These are phyloP conservation scores for Fusarium albidum DNA, from an alignment of 2,329 filamentous ascomycete genomes.

Conservation along the genomic window DNA sequence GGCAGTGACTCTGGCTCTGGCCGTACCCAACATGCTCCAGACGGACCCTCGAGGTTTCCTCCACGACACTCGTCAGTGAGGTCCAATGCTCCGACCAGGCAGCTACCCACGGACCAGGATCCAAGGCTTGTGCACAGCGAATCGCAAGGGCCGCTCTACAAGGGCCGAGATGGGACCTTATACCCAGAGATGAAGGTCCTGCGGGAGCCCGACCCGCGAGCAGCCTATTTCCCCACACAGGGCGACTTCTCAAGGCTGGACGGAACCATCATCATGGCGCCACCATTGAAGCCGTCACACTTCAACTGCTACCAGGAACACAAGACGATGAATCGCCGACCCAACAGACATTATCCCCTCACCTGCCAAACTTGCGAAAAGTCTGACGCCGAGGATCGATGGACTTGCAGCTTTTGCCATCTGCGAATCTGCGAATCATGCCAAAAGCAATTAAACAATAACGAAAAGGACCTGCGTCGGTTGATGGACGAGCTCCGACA, in stretches of 20 bases:
- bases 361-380: slow-evolving; percentile 62
- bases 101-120: slow-evolving; percentile 38
- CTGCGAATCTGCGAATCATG: slow-evolving; percentile 62
- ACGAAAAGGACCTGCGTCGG: slow-evolving; percentile 53
- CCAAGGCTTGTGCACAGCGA: slow-evolving; percentile 45
- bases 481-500: slow-evolving; percentile 46
- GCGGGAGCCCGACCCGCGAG: slow-evolving; percentile 46
- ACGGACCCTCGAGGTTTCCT: slow-evolving; percentile 39
- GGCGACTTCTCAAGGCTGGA: slow-evolving; percentile 39
- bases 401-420: slow-evolving; percentile 59
- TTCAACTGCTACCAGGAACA: slow-evolving; percentile 59
- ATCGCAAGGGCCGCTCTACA: slow-evolving; percentile 46
- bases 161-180: slow-evolving; percentile 49
- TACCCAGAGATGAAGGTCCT: slow-evolving; percentile 52
- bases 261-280: slow-evolving; percentile 51
- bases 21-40: slow-evolving; percentile 28
- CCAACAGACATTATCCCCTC: slow-evolving; percentile 59
- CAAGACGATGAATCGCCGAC: slow-evolving; percentile 55
- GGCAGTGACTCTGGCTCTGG: slow-evolving; percentile 31
- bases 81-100: slow-evolving; percentile 34
- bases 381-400: slow-evolving; percentile 55
- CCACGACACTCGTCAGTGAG: slow-evolving; percentile 45
- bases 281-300: slow-evolving; percentile 54
- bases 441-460: slow-evolving; percentile 49
- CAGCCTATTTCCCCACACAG: slow-evolving; percentile 49